Base-by-base conservation (phyloP, 1,284 basidiomycete genomes). In the Rhizoctonia solani region DNA sequence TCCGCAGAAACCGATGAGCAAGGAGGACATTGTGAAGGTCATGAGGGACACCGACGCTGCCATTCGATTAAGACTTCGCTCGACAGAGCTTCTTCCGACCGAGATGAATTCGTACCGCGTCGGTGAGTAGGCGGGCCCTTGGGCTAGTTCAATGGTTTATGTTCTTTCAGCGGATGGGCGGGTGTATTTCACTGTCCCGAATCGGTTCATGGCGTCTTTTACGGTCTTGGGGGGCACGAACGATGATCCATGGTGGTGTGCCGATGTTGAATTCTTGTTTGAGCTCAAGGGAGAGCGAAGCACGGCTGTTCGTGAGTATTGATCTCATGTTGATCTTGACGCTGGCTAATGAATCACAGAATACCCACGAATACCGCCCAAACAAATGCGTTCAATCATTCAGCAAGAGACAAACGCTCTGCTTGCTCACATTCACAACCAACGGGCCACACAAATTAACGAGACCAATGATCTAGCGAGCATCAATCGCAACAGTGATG, bases 211-310 rank as follows among this genome's bases (percentile, higher is more conserved):
- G 72, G 82, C 85, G 2, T 88, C 88, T 0, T 75, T 94, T 34
- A 92, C 87, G 69, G 79, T 94, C 34, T 81, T 82, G 37, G 91
- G 92, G 5, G 85, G 84, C 3, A 79, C 85, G 69, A 79, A 80
- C 66, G 80, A 83, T 30, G 88, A 90, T 68, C 85, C 87, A 0
- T 95, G 92, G 93, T 93, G 92, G 75, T 88, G 93, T 72, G 84
- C 90, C 8, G 81, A 87, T 70, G 84, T 91, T 1, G 86, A 88
- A 72, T 94, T 93, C 72, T 78, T 90, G 32, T 86, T 93, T 69
- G 84, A 79, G n/a, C 82, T 92, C 4, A 87, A 86, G 23, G 88
- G 87, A 37, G 67, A 49, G 47, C 23, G 39, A 30, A 46, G 50
- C n/a, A 52, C 61, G 53, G 16, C 5, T 25, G 29, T n/a, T 37